Conservation (phyloP, 768 basidiomycete genomes). For the Sarcodon aspratus region DNA sequence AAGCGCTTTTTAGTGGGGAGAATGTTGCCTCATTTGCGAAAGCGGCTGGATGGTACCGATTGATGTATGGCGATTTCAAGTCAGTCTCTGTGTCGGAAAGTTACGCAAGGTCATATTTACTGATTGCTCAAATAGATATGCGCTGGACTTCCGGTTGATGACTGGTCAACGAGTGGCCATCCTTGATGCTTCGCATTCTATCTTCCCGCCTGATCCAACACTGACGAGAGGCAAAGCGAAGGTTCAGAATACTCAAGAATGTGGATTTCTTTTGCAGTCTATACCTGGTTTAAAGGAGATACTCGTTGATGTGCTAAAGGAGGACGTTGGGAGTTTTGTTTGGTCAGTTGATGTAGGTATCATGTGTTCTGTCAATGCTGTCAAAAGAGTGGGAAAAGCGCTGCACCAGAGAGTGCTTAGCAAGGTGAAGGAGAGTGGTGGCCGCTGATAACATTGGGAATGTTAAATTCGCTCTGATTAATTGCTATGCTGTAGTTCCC, state of each 20-base stretch:
- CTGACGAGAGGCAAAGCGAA: neutral
- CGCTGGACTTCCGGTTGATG: conserved; percentile 73
- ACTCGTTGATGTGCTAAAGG: conserved; percentile 36
- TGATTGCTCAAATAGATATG: conserved; percentile 35
- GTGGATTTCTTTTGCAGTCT: conserved; percentile 33
- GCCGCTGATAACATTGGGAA: too few relatives aligned
- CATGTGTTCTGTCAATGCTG: conserved; percentile 39
- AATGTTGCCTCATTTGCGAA: conserved; percentile 63
- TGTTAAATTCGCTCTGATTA: too few relatives aligned
- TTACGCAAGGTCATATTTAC: neutral
- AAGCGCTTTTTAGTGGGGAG: conserved; percentile 16
- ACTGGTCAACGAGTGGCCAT: conserved; percentile 52
- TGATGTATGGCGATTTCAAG: conserved; percentile 61
- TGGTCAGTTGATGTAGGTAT: conserved; percentile 52
- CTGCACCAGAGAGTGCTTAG: conserved; percentile 36
- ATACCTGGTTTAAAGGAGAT: conserved; percentile 50
- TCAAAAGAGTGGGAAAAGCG: conserved; percentile 34
- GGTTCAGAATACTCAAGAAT: conserved; percentile 3
- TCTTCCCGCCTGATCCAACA: conserved; percentile 23
- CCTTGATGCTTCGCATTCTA: conserved; percentile 60
- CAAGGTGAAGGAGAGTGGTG: neutral
- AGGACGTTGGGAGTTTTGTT: conserved; percentile 28
- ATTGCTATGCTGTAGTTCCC: neutral
- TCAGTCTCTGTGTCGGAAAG: conserved; percentile 15
- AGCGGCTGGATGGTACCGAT: conserved; percentile 72